Base-by-base conservation (phyloP, 345 rosid genomes). In the Eucalyptus regnans region DNA sequence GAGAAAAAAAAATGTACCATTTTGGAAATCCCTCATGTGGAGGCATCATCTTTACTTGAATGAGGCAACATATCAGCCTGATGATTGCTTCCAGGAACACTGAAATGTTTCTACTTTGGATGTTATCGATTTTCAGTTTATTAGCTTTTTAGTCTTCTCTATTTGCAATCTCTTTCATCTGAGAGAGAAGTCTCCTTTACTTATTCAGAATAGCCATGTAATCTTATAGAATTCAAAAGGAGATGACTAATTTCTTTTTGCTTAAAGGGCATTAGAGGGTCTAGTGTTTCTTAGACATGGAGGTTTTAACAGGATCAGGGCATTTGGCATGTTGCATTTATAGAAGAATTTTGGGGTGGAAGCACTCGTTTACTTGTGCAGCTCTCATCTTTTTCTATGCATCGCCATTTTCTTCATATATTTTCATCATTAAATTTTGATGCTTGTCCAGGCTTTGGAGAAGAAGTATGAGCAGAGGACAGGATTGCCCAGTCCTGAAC, bases 401-500 rank as follows among this genome's bases (percentile, higher is more conserved):
- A 37, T 71, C 5, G 5, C 48, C 86, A 48, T 85, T 27, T 50
- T 46, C 86, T 85, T 86, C 58, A 13, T 50, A 31, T 29, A 31
- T 22, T 46, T 50, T 49, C 44, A 5, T 50, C 49, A 44, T 51
- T 79, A 52, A 49, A 33, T 79, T 71, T 44, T 46, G 68, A 50
- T 44, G 33, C 91, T 87, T 66, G 31, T n/a, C 33, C 90, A 96
- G 99, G 95, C 95, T 48, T 90, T 97, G 86, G 99, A 97, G 90
- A 97, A 93, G 94, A 95, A 96, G 92, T 96, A 94, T 6, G 99
- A 96, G 91, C 95, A 92, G 49, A 95, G 86, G 92, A 95, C 97
- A 54, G 99, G 99, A 90, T 88, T 92, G 64, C 93, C 96, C 88
- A 94, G 96, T 87, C 99, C 99, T 89, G 99, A 97, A 93, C 93